Base-by-base conservation (phyloP, 179 eudicot species). In the Silene vulgaris region DNA sequence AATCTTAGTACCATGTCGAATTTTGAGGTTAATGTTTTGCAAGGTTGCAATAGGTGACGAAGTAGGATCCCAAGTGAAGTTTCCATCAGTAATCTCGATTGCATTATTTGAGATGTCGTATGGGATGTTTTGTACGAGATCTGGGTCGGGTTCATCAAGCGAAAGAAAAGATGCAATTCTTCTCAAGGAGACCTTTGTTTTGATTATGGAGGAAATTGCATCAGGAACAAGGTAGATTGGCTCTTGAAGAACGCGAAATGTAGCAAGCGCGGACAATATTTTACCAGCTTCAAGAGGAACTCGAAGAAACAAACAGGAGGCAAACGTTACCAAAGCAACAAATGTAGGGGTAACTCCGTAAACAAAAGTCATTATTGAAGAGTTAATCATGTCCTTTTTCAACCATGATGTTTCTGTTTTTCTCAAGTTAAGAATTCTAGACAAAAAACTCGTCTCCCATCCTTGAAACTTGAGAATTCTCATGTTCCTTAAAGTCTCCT, bases 371-470 rank as follows among this genome's bases (percentile, higher is more conserved):
- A 77, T 28, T 59, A 64, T 9, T 16, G 71, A 56, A 1, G 20
- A 50, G 40, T 11, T 8, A 70, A 0, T 11, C 57, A 54, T 30
- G 54, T 52, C 71, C 61, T 83, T 82, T 35, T 80, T 80, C 65
- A 65, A 48, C 73, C 86, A 75, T 9, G 71, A 29, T 29, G 57
- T 1, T 60, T 83, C 81, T 6, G 60, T 56, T 23, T 60, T 9
- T 23, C 78, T 80, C 20, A 77, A 14, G 4, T 77, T 17, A 63
- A 71, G 16, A 63, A 77, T 71, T 71, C 65, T 71, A 8, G 75
- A 77, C 73, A 73, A 77, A 57, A 83, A 83, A 59, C 71, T 80
- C 70, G 64, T 75, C 40, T 71, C 80, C 85, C 85, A 79, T 2
- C 80, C 83, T 30, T 83, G 79, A 30, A 83, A 70, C 68, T 74